Conservation (phyloP, 1,284 basidiomycete genomes). For the Trichosporon inkin region DNA sequence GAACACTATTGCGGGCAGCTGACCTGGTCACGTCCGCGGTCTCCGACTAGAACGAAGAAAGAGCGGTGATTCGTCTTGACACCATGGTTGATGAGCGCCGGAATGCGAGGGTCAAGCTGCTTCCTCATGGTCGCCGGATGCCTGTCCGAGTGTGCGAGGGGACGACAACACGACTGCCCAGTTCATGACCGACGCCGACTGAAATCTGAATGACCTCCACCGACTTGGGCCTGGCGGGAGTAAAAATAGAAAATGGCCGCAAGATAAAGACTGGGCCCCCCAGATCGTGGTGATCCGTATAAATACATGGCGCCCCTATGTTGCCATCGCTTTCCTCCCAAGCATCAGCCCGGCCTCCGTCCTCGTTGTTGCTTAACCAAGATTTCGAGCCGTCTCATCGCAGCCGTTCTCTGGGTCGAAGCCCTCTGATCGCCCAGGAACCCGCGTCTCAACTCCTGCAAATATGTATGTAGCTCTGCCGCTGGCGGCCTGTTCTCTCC, state of each 20-base stretch:
- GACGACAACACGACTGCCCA: background rate
- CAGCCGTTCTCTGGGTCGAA: constrained; percentile 6
- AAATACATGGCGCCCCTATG: background rate
- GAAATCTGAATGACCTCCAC: constrained; percentile 16
- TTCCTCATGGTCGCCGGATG: constrained; percentile 47
- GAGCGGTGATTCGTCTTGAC: constrained; percentile 88
- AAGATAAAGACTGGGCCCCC: background rate
- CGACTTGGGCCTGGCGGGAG: constrained; percentile 1
- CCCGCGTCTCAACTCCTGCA: constrained; percentile 6
- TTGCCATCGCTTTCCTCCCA: constrained; percentile 8
- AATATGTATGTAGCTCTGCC: constrained; percentile 27
- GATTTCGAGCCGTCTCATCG: background rate
- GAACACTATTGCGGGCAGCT: constrained; percentile 18
- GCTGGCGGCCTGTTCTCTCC: background rate
- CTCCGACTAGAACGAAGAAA: constrained; percentile 95
- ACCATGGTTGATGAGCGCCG: constrained; percentile 87
- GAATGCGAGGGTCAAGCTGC: constrained; percentile 82
- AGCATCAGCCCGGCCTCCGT: constrained; percentile 4
- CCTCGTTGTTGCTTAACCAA: constrained; percentile 7
- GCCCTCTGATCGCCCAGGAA: constrained; percentile 1
- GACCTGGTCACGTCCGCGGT: constrained; percentile 88
- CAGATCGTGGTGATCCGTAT: constrained; percentile 2
- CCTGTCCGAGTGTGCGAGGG: background rate
- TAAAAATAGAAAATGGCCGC: background rate
- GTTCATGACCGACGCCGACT: background rate